Base-by-base conservation (phyloP, 2,329 filamentous ascomycete species). In the Rasamsonia emersonii region DNA sequence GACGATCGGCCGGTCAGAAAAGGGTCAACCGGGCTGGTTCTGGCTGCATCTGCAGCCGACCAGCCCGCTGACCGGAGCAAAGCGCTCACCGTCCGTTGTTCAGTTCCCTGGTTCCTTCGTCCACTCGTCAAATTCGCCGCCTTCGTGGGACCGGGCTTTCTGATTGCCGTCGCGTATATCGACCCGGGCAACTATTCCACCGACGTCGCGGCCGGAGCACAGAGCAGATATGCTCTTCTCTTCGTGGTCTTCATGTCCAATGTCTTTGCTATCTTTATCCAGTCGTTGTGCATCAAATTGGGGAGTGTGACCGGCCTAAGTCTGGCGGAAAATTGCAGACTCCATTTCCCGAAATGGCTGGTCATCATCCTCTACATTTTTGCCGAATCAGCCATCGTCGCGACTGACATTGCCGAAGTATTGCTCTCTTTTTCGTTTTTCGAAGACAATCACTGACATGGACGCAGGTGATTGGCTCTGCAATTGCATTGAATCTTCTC, bases 331-430 rank as follows among this genome's bases (percentile, higher is more conserved):
- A 75, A 77, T 7, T 82, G 77, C 44, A 70, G 77, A 19, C 73
- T 68, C 6, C 77, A 78, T 50, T 63, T 82, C 9, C 79, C 79
- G 1, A 62, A 61, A 42, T 83, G 78, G 79, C 50, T 82, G 34
- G 79, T 77, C 39, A 67, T 71, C 26, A 47, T 65, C 11, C 60
- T 83, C 3, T 83, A 82, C 45, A 52, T 67, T 13, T 61, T 83
- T 40, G 72, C 77, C 2, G 79, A 83, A 52, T 59, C 69, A 4
- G 77, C 79, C 38, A 83, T 83, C 36, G 75, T 83, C 32, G 79
- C 79, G 0, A 83, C 79, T 0, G 79, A 83, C 50, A 75, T 83
- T 41, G 78, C 78, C 35, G 78, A 82, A 58, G 72, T 71, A 46
- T 42, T 57, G 43, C n/a, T 13, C 19, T 25, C 5, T n/a, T 16